These are phyloP conservation scores for Eremothecium sinecaudum DNA, from an alignment of 1,139 yeast species.

Conservation along the genomic window DNA sequence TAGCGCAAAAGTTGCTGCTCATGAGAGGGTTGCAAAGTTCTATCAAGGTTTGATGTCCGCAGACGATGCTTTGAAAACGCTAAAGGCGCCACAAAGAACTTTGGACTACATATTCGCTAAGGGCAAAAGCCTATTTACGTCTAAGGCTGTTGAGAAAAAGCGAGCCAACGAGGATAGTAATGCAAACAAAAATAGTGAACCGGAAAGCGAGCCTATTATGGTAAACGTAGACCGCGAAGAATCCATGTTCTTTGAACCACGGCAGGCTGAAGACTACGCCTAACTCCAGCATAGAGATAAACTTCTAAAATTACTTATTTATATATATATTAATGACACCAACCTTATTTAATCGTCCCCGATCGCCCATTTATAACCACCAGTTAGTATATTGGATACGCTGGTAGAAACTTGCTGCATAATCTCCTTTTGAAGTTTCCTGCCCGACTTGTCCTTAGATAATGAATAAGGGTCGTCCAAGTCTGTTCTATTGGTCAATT, in stretches of 20 bases:
- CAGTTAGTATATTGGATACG: conserved; percentile 10
- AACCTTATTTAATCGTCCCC: conserved; percentile 5
- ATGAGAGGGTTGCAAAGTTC: conserved; percentile 52
- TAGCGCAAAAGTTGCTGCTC: conserved; percentile 47
- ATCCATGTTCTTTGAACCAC: too few species aligned
- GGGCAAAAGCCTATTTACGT: neutral
- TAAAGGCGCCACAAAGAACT: neutral
- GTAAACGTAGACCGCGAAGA: too few species aligned
- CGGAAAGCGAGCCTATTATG: too few species aligned
- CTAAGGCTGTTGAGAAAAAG: too few species aligned
- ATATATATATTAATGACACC: too few species aligned
- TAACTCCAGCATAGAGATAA: too few species aligned
- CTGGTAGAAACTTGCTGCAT: conserved; percentile 11
- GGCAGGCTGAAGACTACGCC: too few species aligned
- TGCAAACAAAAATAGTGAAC: too few species aligned
- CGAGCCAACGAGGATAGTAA: too few species aligned
- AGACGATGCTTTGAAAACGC: conserved; percentile 26
- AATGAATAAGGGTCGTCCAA: conserved; percentile 22
- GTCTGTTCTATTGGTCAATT: conserved; percentile 26
- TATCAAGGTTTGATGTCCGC: conserved; percentile 37
- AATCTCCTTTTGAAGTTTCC: conserved; percentile 7
- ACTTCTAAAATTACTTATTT: too few species aligned
- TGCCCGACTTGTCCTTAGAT: conserved; percentile 7
- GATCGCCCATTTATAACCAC: conserved; percentile 9
- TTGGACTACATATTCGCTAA: neutral